Evolutionary conservation across 1,284 basidiomycete genomes (phyloP), one percentile per base, ranked within the genome.

Genomic region (Erythrobasidium hasegawianum): DNA sequence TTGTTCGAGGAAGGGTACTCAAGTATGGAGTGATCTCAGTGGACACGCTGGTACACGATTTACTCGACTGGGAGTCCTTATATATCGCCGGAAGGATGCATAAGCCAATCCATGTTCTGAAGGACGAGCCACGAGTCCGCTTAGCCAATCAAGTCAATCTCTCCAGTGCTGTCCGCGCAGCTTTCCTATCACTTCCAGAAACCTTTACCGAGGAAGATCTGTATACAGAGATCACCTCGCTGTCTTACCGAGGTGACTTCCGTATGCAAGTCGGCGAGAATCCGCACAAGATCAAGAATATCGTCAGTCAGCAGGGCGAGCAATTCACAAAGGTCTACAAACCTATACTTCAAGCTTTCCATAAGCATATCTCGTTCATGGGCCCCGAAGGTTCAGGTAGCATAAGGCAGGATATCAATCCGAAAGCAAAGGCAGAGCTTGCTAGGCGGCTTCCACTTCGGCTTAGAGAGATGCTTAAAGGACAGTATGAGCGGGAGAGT

Each of bases 21-120:
- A 99, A 99, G 79, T 99, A 99, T 77, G 95, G 95, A n/a, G 87
- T 97, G 26, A 93, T 95, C 38, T 91, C 90, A 0, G 84, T 96
- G 8, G 89, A 95, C 72, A 87, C 87, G 64, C 83, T 99, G 29
- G 91, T 89, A 72, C 83, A 85, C 0, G 96, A 99, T 76, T 80
- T 98, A 45, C 81, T 94, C 47, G 89, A 91, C 74, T 99, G 96
- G 95, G 84, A 86, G 50, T 86, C 90, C 18, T 83, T 98, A 8
- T 99, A 99, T 78, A 85, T 97, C 52, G 88, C 91, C 0, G 96
- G 95, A 0, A 84, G 95, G 22, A 92, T 98, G 86, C 95, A 98
- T 79, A 99, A 99, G 78, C 95, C 96, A 0, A 78, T 79, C 8
- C 29, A 69, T 50, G 90, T 93, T 72, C 88, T 96, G 77, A 86